Percentiles rank a stretch among this genome's conserved stretches.
phyloP scores from a whole-genome alignment of 2,329 filamentous ascomycete species.

The Nigrograna mackinnonii region DNA sequence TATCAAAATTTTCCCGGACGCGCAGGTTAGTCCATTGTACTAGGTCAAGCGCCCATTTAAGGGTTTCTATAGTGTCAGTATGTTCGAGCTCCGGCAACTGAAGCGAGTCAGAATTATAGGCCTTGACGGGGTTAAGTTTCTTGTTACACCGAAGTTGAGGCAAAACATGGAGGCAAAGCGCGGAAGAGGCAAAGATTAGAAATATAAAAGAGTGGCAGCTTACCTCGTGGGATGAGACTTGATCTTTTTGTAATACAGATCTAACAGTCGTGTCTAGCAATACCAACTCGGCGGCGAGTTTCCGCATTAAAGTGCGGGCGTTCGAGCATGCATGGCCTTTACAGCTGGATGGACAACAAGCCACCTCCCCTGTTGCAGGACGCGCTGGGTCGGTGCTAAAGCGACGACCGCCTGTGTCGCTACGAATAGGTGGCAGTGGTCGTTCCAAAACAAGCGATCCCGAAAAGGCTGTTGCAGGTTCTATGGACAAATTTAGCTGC shows the following conservation, averaged over 20 bases:
- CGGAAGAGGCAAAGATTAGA: too few species aligned
- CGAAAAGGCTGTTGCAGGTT: conserved; percentile 14
- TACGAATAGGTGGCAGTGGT: conserved; percentile 18
- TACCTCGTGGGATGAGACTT: conserved; percentile 22
- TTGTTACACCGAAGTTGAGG: too few species aligned
- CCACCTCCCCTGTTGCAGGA: conserved; percentile 19
- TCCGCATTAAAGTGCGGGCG: conserved; percentile 24
- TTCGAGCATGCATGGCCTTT: conserved; percentile 25
- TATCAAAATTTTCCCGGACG: conserved; percentile 18
- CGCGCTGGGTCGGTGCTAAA: conserved; percentile 21
- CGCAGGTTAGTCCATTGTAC: conserved; percentile 24
- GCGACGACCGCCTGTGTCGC: conserved; percentile 15
- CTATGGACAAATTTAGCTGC: conserved; percentile 25
- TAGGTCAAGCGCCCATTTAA: conserved; percentile 27
- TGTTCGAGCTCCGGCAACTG: conserved; percentile 18
- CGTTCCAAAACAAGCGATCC: conserved; percentile 17
- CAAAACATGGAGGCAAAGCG: background rate
- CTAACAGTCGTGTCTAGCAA: conserved; percentile 20
- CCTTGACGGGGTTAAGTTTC: too few species aligned
- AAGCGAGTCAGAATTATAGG: too few species aligned
- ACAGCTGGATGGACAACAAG: conserved; percentile 27
- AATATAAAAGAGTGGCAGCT: conserved; percentile 6
- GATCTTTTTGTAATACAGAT: conserved; percentile 20
- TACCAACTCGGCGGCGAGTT: conserved; percentile 23
- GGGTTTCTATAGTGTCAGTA: conserved; percentile 14